Evolutionary conservation across 352 stramenopile species (phyloP).

Genomic region (Nannochloropsis limnetica): DNA sequence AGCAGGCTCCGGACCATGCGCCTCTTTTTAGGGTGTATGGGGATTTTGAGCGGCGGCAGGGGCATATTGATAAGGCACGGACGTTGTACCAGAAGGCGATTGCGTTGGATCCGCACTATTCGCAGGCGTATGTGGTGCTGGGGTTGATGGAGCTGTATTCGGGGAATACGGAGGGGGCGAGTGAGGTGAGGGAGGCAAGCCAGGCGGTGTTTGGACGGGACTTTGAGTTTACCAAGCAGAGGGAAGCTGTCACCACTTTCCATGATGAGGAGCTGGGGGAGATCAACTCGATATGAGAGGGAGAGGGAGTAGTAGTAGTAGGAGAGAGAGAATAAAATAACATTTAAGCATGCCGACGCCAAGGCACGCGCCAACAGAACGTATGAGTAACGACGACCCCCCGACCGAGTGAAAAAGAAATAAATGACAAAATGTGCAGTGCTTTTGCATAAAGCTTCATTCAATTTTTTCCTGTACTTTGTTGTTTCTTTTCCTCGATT

Average conservation of each 20-base stretch:
- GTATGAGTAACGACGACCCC: too few relatives aligned
- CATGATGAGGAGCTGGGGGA: slow-evolving; percentile 2
- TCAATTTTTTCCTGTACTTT: background rate
- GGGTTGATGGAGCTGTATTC: slow-evolving; percentile 1
- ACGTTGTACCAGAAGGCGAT: slow-evolving; percentile 40
- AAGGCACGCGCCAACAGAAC: too few relatives aligned
- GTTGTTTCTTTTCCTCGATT: too few relatives aligned
- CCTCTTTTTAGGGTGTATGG: slow-evolving; percentile 46
- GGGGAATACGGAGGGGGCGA: background rate
- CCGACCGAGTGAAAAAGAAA: background rate
- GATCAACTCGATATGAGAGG: background rate
- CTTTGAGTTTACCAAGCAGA: slow-evolving; percentile 10
- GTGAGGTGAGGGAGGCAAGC: background rate
- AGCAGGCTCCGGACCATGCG: slow-evolving; percentile 41
- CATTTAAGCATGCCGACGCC: too few relatives aligned
- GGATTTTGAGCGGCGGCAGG: slow-evolving; percentile 44
- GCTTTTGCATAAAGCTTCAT: background rate
- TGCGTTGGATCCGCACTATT: background rate
- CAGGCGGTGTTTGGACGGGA: background rate
- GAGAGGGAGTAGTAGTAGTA: too few relatives aligned
- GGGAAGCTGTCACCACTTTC: background rate
- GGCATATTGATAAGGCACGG: slow-evolving; percentile 41
- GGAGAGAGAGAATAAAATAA: too few relatives aligned
- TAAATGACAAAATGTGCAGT: background rate
- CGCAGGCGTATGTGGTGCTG: slow-evolving; percentile 2